These are phyloP conservation scores for Stagonosporopsis chrysanthemi DNA, from an alignment of 2,329 filamentous ascomycete genomes.

Conservation along the genomic window DNA sequence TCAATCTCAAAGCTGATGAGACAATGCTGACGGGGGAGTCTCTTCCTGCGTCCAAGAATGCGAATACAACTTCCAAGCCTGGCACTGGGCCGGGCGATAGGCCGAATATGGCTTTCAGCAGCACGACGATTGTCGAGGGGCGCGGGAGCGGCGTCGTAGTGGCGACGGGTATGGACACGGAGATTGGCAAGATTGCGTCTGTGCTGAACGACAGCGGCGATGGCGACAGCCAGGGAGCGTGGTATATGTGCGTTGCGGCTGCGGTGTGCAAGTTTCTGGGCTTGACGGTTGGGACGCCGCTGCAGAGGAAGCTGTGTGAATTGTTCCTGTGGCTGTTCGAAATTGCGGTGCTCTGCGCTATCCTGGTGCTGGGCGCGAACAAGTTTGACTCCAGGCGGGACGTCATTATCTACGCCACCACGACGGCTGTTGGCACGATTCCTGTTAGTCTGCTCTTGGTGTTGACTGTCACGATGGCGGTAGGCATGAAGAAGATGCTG, in stretches of 20 bases:
- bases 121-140: constrained; percentile 72
- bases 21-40: neutral
- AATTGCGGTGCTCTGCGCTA: constrained; percentile 41
- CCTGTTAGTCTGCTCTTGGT: constrained; percentile 44
- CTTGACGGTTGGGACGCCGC: constrained; percentile 46
- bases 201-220: constrained; percentile 56
- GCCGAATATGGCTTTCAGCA: constrained; percentile 72
- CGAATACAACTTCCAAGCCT: constrained; percentile 60
- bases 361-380: constrained; percentile 46
- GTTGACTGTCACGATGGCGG: constrained; percentile 48
- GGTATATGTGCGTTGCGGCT: constrained; percentile 33
- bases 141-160: constrained; percentile 72
- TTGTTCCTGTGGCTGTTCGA: constrained; percentile 40
- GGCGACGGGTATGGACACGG: constrained; percentile 72
- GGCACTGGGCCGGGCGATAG: constrained; percentile 70
- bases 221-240: constrained; percentile 1
- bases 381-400: constrained; percentile 46
- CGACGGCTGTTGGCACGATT: constrained; percentile 46
- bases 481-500: constrained; percentile 46
- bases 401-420: constrained; percentile 47
- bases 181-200: constrained; percentile 76
- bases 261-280: constrained; percentile 49
- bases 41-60: constrained; percentile 63
- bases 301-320: constrained; percentile 46
- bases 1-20: constrained; percentile 63